phyloP scores from a whole-genome alignment of 768 basidiomycete species.

The Tylopilus sp. region DNA sequence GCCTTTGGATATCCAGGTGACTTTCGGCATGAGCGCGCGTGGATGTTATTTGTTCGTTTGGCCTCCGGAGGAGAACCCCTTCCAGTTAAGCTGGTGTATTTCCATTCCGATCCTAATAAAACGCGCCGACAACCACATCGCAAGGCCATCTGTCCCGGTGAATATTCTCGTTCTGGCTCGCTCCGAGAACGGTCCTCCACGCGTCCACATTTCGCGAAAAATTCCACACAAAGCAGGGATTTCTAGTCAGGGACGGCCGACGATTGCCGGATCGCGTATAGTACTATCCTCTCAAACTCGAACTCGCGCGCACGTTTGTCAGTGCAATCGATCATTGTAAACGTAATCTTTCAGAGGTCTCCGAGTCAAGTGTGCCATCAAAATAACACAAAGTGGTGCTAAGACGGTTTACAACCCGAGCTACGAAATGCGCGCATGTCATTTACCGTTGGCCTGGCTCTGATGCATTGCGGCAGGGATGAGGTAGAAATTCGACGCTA shows the following conservation, averaged over 20 bases:
- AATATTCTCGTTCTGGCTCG: slow-evolving; percentile 57
- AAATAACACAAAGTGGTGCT: slow-evolving; percentile 94
- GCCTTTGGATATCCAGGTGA: too few relatives aligned
- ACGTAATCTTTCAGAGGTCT: slow-evolving; percentile 64
- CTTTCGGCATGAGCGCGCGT: too few relatives aligned
- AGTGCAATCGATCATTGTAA: neutral
- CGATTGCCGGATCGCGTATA: slow-evolving; percentile 21
- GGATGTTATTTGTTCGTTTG: too few relatives aligned
- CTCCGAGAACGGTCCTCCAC: slow-evolving; percentile 46
- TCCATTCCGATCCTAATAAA: slow-evolving; percentile 4
- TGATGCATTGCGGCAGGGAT: slow-evolving; percentile 47
- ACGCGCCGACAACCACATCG: neutral
- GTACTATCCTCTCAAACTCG: neutral
- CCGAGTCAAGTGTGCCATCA: slow-evolving; percentile 93
- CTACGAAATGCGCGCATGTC: slow-evolving; percentile 59
- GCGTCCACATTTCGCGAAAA: slow-evolving; percentile 24
- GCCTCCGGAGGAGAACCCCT: slow-evolving; percentile 78
- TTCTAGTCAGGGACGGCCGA: slow-evolving; percentile 16
- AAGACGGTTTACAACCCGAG: slow-evolving; percentile 89
- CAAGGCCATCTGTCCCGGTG: slow-evolving; percentile 60
- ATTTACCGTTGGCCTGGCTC: neutral
- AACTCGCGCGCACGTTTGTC: neutral
- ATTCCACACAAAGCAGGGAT: neutral
- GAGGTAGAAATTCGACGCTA: slow-evolving; percentile 75
- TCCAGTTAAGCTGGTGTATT: slow-evolving; percentile 63